Evolutionary conservation across 108 stramenopile species (phyloP).

Genomic region (Cyclotella kingstonii): DNA sequence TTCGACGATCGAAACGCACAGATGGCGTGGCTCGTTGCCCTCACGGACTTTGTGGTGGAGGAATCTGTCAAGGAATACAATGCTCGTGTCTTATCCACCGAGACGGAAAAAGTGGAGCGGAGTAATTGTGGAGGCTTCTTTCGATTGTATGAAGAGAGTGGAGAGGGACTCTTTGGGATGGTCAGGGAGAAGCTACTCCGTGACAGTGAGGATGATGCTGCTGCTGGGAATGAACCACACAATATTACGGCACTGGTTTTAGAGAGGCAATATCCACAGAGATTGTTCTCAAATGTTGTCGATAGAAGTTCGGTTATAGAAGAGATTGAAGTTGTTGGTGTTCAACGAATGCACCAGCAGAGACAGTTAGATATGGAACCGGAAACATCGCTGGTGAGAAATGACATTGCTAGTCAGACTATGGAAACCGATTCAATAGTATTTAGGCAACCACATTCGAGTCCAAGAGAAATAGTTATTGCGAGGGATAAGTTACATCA

Average conservation of each 20-base stretch:
- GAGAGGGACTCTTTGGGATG: slow-evolving; percentile 10
- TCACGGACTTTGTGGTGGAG: slow-evolving; percentile 35
- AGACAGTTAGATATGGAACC: background rate
- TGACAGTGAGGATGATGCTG: background rate
- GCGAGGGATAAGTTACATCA: slow-evolving; percentile 16
- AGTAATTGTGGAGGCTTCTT: slow-evolving; percentile 32
- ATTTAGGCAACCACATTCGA: too few relatives aligned
- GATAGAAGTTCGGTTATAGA: background rate
- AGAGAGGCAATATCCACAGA: too few relatives aligned
- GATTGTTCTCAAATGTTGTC: too few relatives aligned
- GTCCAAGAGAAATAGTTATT: background rate
- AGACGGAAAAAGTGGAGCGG: slow-evolving; percentile 2
- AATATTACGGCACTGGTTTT: background rate
- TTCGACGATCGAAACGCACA: slow-evolving; percentile 38
- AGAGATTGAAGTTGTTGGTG: background rate
- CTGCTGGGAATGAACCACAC: background rate
- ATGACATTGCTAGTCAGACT: too few relatives aligned
- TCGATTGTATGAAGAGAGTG: slow-evolving; percentile 38
- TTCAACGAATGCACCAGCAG: background rate
- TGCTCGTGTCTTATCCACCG: slow-evolving; percentile 47
- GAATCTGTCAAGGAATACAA: slow-evolving; percentile 53
- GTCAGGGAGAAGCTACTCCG: slow-evolving; percentile 10
- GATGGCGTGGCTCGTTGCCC: slow-evolving; percentile 31
- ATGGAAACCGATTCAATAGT: too few relatives aligned
- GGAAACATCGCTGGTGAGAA: too few relatives aligned